These are phyloP conservation scores for Lactarius quietus DNA, from an alignment of 768 basidiomycete genomes.

Conservation along the genomic window DNA sequence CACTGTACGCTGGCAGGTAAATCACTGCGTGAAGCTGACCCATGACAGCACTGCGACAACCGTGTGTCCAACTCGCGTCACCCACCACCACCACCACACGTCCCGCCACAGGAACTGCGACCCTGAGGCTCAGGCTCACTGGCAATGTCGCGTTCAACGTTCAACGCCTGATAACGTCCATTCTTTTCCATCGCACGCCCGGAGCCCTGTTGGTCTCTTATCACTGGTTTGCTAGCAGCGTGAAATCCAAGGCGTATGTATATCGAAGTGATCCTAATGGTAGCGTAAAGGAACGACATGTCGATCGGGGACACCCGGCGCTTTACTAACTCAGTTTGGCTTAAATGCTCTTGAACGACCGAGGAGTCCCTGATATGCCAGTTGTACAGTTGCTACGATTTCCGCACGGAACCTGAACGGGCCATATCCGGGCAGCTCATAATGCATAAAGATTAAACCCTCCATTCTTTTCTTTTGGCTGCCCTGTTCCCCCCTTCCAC, in stretches of 20 bases:
- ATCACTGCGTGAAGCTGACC: no score
- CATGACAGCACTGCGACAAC: no score
- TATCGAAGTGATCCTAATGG: not conserved
- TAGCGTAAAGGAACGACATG: not conserved
- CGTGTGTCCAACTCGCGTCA: not conserved
- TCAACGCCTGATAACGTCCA: not conserved
- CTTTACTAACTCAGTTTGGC: not conserved
- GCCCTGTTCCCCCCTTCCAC: not conserved
- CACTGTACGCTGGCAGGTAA: no score
- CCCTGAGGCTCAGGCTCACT: not conserved
- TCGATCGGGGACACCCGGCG: not conserved
- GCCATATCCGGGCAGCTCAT: not conserved
- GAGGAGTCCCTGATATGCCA: not conserved
- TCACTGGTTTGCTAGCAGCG: not conserved
- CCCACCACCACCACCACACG: not conserved
- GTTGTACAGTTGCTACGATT: not conserved
- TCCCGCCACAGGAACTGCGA: not conserved
- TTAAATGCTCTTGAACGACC: not conserved
- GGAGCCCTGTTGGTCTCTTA: not conserved
- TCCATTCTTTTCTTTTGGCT: not conserved
- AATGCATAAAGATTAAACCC: not conserved
- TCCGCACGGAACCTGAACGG: not conserved
- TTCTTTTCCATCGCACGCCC: not conserved
- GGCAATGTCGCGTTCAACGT: not conserved
- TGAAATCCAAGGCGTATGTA: not conserved